A percentile compares a stretch with the other conserved stretches of the same genome.
Conservation (phyloP, 176 grass and related monocot species). For the Phyllostachys edulis region DNA sequence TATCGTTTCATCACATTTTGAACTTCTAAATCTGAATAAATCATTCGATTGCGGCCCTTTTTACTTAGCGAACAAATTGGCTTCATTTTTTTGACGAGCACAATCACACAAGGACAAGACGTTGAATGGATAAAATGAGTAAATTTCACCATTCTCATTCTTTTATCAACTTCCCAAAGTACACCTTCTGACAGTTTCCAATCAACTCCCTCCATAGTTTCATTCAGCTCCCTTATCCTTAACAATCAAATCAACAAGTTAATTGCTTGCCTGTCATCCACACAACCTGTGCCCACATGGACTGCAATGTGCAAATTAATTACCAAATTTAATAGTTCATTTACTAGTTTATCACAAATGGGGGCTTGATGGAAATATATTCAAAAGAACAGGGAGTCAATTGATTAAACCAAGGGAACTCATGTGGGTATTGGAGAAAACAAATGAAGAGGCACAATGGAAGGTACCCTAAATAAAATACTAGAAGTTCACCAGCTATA, state of each 20-base stretch:
- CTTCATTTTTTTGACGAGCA: neutral
- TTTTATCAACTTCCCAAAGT: neutral
- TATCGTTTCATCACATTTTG: neutral
- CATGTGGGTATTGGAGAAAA: neutral
- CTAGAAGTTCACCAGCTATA: neutral
- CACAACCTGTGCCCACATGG: neutral
- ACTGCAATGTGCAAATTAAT: neutral
- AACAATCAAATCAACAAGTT: slow-evolving; percentile 12
- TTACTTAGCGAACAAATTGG: neutral
- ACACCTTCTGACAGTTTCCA: neutral
- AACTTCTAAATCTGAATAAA: slow-evolving; percentile 12
- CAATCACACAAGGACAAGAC: neutral
- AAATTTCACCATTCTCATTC: neutral
- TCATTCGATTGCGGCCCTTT: neutral
- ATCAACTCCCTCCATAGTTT: neutral
- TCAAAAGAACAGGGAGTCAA: neutral
- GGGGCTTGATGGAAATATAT: neutral
- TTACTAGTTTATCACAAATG: neutral
- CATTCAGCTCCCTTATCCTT: neutral
- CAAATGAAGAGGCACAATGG: neutral
- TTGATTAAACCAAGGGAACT: neutral
- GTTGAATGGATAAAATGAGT: neutral
- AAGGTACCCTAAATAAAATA: neutral
- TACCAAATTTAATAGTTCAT: neutral
- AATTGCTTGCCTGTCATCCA: neutral